Evolutionary conservation across 2,329 filamentous ascomycete species (phyloP), one percentile per base, ranked within the genome.

Genomic region (Corynespora cassiicola): DNA sequence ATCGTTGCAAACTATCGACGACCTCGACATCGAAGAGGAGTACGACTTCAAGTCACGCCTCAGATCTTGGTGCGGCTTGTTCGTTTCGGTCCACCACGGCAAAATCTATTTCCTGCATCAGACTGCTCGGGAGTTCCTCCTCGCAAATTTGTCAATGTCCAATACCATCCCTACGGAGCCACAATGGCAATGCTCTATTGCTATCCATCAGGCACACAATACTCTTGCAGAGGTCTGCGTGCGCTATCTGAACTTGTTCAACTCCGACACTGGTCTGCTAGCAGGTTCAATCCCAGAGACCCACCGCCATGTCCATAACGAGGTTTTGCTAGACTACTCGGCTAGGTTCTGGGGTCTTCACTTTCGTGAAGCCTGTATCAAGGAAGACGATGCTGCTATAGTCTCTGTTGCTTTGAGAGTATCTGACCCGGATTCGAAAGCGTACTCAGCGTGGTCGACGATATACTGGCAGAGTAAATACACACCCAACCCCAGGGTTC

Each of bases 101-200:
- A 38, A 34, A 23, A 26, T 43, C 35, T 38, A 38, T 25, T 43
- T 43, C 29, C 28, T 43, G 29, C 35, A 43, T 30, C 35, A 43
- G 35, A 43, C 39, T 33, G 39, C 39, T 38, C 39, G 34, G 21
- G 39, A 43, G 39, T 43, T 38, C 21, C 47, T 50, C 14, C 32
- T 41, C 12, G 31, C 21, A 12, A 17, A 36, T 43, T 33, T 37
- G 21, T 21, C 24, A 28, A 27, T 28, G 27, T 36, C 32, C 32
- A 32, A 27, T 4, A 32, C 26, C 27, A 37, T 34, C 28, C 15
- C 29, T 20, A 43, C 30, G 35, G 27, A 32, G 19, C 35, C 31
- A 20, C 35, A 17, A 24, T 33, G 40, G 35, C 34, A 39, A 32
- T 26, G 35, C 31, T 43, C 35, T 16, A 43, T 43, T 21, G 39